Evolutionary conservation across 306 rosid genomes (phyloP).

Genomic region (Fagus crenata): DNA sequence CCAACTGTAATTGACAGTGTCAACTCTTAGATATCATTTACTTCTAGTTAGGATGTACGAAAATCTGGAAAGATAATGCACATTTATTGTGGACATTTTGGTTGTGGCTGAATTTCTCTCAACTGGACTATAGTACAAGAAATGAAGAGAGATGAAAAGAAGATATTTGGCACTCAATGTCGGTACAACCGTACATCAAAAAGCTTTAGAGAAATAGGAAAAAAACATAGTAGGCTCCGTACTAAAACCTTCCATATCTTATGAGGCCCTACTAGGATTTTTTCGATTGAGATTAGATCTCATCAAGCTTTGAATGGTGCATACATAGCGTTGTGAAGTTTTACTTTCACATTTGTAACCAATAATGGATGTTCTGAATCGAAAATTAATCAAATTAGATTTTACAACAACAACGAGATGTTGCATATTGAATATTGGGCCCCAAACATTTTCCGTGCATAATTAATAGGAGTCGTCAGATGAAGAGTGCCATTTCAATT

Average conservation of each 20-base stretch:
- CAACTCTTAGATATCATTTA: constrained; percentile 34
- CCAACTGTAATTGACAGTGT: constrained; percentile 39
- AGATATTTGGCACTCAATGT: constrained; percentile 34
- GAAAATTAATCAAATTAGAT: not conserved
- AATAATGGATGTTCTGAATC: too few relatives aligned
- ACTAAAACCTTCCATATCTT: constrained; percentile 33
- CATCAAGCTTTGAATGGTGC: not conserved
- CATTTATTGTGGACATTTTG: constrained; percentile 2
- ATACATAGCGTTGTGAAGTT: not conserved
- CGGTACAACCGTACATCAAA: constrained; percentile 45
- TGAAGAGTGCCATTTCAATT: too few relatives aligned
- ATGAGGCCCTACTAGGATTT: constrained; percentile 43
- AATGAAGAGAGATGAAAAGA: constrained; percentile 8
- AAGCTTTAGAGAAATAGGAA: not conserved
- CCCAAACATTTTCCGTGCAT: not conserved
- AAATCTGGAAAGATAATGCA: constrained; percentile 24
- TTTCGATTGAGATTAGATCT: constrained; percentile 3
- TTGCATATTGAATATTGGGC: not conserved
- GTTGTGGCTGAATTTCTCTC: constrained; percentile 13
- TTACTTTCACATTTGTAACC: constrained; percentile 18
- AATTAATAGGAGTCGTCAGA: too few relatives aligned
- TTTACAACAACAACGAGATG: not conserved
- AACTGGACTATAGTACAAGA: not conserved
- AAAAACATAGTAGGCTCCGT: not conserved
- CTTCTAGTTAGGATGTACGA: constrained; percentile 17